Evolutionary conservation across 306 rosid genomes (phyloP), one percentile per base, ranked within the genome.

Genomic region (Pachyrhizus erosus): DNA sequence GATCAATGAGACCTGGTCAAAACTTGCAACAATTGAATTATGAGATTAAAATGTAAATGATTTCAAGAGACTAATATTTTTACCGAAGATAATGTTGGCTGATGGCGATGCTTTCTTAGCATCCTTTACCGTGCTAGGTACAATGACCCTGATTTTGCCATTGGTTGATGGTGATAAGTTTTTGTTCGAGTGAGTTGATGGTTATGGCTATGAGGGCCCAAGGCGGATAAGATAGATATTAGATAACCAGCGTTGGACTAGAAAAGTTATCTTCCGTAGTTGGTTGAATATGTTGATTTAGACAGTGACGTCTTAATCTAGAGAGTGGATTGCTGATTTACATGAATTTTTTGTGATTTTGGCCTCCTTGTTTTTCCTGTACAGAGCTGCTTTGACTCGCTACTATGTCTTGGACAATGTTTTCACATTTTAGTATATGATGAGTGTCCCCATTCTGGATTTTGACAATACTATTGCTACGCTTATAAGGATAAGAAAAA

Each of bases 171-270:
- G 64, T 51, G 37, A 9, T 39, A 42, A 24, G 29, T 55, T 77
- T 73, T 42, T 52, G 57, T 87, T 51, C 62, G 9, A 29, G 77
- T 43, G 5, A 80, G 82, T 73, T n/a, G 83, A 85, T 77, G 82
- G 27, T 46, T 49, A 17, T 77, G 82, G 27, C 39, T 49, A 17
- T 31, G 61, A 45, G 13, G 11, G 58, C 21, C 42, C 49, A 26
- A 31, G 57, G 34, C 75, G 84, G 54, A 46, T 85, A 70, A 62
- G 77, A 54, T 52, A 79, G 68, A 27, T 57, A 70, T 73, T 82
- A 43, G 77, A 77, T 81, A 77, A 82, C 77, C 11, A 39, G 76
- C 62, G 70, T 52, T 80, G 57, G 61, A 70, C 67, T 26, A 51
- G 70, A 45, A 29, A 67, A 26, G 55, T 66, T 75, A 46, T 33